These are phyloP conservation scores for Tremella mesenterica DNA, from an alignment of 768 basidiomycete species.

Conservation along the genomic window DNA sequence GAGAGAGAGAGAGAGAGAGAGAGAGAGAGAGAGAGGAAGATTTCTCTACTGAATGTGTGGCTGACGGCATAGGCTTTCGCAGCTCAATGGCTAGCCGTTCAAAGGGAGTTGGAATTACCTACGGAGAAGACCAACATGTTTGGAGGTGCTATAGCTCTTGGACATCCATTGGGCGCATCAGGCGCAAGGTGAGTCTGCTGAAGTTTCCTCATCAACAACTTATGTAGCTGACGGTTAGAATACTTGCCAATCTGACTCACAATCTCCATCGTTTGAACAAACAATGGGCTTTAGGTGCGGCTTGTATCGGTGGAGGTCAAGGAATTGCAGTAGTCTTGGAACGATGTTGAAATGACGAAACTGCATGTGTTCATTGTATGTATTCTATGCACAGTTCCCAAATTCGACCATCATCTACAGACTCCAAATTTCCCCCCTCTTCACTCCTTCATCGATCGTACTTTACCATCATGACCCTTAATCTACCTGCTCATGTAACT, in stretches of 20 bases:
- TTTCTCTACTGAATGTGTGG: too few relatives aligned
- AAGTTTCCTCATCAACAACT: not conserved
- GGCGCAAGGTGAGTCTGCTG: conserved; percentile 24
- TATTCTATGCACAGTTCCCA: not conserved
- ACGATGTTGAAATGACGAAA: conserved; percentile 16
- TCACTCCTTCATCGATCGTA: too few relatives aligned
- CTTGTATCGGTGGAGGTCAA: conserved; percentile 48
- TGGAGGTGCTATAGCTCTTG: conserved; percentile 46
- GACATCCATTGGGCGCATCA: conserved; percentile 25
- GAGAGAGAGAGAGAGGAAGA: too few relatives aligned
- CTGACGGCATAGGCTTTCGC: conserved; percentile 47
- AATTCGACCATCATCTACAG: too few relatives aligned
- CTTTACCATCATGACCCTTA: too few relatives aligned
- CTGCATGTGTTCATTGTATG: too few relatives aligned
- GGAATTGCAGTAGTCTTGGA: conserved; percentile 44
- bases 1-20: not conserved
- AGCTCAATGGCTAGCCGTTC: conserved; percentile 46
- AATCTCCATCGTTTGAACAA: conserved; percentile 44
- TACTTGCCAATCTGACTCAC: conserved; percentile 45
- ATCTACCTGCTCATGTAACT: too few relatives aligned
- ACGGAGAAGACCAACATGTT: conserved; percentile 39
- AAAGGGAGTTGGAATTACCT: conserved; percentile 44
- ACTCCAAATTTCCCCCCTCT: too few relatives aligned
- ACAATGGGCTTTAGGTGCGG: conserved; percentile 45
- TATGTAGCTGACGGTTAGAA: conserved; percentile 15